phyloP scores from a whole-genome alignment of 306 rosid genomes.

The Phaseolus lunatus region DNA sequence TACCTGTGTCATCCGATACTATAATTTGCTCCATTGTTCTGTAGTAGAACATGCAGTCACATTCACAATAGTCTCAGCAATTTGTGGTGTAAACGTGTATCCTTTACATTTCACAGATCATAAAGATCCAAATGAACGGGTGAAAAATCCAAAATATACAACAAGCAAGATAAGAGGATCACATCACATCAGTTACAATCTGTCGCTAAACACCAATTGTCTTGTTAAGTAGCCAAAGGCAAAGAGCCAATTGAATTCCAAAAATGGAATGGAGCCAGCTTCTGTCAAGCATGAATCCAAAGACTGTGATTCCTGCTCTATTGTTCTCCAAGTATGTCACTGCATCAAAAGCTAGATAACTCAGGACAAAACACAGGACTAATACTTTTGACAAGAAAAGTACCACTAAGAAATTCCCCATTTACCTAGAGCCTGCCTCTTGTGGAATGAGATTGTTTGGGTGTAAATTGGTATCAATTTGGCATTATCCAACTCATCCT shows the following conservation, averaged over 20 bases:
- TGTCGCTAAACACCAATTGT: conserved; percentile 61
- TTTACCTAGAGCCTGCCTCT: conserved; percentile 91
- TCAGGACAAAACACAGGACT: conserved; percentile 32
- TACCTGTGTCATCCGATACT: too few species aligned
- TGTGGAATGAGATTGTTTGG: conserved; percentile 80
- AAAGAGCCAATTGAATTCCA: conserved; percentile 75
- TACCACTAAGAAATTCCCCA: conserved; percentile 3
- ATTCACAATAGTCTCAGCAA: neutral
- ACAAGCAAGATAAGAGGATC: conserved; percentile 13
- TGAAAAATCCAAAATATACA: neutral
- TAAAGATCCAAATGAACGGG: neutral
- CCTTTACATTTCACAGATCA: neutral
- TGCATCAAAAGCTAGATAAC: conserved; percentile 50
- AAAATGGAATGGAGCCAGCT: conserved; percentile 91
- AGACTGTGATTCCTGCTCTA: conserved; percentile 85
- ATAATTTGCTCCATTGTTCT: too few species aligned
- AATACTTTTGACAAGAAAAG: conserved; percentile 1
- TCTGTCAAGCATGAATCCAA: conserved; percentile 87
- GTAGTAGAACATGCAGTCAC: neutral
- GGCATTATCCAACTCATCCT: conserved; percentile 76
- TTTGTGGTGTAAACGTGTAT: neutral
- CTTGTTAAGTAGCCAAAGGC: conserved; percentile 93
- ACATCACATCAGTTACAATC: conserved; percentile 7
- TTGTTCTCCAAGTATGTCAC: conserved; percentile 89
- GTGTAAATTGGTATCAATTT: conserved; percentile 68